A percentile compares a stretch with the other conserved stretches of the same genome.
Conservation (phyloP, 768 basidiomycete genomes). For the Gelatoporia subvermispora region DNA sequence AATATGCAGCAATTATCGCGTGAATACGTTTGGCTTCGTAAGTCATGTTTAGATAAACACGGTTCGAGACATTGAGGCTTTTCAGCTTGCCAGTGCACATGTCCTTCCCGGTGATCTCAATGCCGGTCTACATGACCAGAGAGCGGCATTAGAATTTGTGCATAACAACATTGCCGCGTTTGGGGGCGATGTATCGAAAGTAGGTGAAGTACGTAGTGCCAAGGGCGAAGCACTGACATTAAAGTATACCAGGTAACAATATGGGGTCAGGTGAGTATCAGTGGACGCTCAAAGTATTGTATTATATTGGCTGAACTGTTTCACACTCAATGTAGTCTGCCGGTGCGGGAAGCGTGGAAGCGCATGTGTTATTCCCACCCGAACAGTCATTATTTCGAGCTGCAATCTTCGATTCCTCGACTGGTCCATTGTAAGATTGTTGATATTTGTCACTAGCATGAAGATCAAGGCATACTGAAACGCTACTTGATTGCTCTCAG, state of each 20-base stretch:
- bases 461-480: not conserved
- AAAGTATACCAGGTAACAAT: constrained; percentile 40
- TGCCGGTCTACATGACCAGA: constrained; percentile 41
- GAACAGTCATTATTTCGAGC: constrained; percentile 40
- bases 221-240: not conserved
- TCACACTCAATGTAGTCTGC: constrained; percentile 34
- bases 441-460: not conserved
- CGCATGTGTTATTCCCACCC: constrained; percentile 42
- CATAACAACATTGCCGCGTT: constrained; percentile 63
- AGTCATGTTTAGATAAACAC: constrained; percentile 12
- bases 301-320: not conserved
- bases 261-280: constrained; percentile 44
- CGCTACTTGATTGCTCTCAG: constrained; percentile 22
- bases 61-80: constrained; percentile 2
- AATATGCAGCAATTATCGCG: constrained; percentile 44
- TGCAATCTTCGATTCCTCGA: constrained; percentile 47
- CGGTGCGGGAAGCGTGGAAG: constrained; percentile 45
- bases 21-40: constrained; percentile 57
- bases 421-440: constrained; percentile 46
- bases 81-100: constrained; percentile 41
- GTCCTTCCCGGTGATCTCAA: constrained; percentile 45
- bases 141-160: constrained; percentile 52
- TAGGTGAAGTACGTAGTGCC: constrained; percentile 18
- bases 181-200: constrained; percentile 37
- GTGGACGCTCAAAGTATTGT: no score